Base-by-base conservation (phyloP, 2,329 filamentous ascomycete genomes). In the Colletotrichum noveboracense region DNA sequence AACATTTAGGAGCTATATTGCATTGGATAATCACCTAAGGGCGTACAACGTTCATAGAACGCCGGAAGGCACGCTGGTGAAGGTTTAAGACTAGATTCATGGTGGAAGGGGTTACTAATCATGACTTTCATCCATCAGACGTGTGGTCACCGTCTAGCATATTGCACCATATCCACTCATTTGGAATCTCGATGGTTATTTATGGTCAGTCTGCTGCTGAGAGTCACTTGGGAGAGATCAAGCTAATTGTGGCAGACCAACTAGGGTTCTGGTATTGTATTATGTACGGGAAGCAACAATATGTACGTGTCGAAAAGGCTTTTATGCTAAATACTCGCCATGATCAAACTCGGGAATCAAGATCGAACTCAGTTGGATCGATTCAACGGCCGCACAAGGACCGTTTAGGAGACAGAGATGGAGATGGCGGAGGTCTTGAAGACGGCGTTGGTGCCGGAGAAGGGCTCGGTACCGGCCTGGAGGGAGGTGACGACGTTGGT, bases 381-480 rank as follows among this genome's bases (percentile, higher is more conserved):
- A 14, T 1, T n/a, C 24, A 28, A 30, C 43, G 18, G 18, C 5
- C 7, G 9, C 16, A 12, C 4, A 7, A 1, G 4, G 5, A 18
- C 16, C n/a, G 13, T 24, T 65, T 62, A 76, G 14, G 43, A 18
- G 28, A 77, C 73, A 18, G 73, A 66, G 21, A 73, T 69, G 30
- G 66, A 66, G 76, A 76, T 71, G 55, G 64, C 55, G 16, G 52
- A 52, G 61, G 76, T 77, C 30, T 76, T 78, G 75, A 81, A 80
- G 32, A 79, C 76, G 55, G 77, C 79, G 70, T 88, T 83, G 58
- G 78, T 84, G 56, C 89, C 90, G 73, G 85, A 86, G 78, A 91
- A 91, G 5, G 89, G 87, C 83, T 92, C 90, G 4, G 90, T 91
- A 8, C 90, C 90, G 14, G 89, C 89, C 73, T 87, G 87, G 32